phyloP scores from a whole-genome alignment of 148 eudicot species.

The Fallopia convolvulus region DNA sequence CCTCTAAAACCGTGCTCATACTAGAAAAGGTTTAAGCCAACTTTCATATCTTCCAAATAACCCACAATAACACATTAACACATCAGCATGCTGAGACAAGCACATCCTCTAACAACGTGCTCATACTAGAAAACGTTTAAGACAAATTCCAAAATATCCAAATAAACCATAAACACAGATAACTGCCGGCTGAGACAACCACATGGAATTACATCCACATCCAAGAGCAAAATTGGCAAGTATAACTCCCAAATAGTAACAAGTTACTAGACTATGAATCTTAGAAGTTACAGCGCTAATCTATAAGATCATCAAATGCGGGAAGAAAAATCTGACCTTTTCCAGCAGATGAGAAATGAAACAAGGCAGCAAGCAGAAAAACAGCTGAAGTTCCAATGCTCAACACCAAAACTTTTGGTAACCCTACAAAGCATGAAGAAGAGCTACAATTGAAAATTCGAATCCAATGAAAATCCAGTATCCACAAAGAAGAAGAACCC shows the following conservation, averaged over 20 bases:
- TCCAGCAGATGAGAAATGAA: slow-evolving; percentile 30
- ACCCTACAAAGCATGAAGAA: slow-evolving; percentile 30
- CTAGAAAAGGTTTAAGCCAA: background rate
- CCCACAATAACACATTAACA: background rate
- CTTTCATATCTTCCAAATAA: background rate
- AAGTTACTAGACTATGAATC: background rate
- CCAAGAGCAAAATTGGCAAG: background rate
- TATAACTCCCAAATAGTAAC: background rate
- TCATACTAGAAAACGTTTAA: too few relatives aligned
- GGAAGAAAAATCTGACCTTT: slow-evolving; percentile 35
- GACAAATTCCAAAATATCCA: too few relatives aligned
- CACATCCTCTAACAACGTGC: too few relatives aligned
- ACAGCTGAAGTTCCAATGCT: slow-evolving; percentile 60
- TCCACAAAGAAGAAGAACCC: background rate
- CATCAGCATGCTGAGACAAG: background rate
- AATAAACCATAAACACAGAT: too few relatives aligned
- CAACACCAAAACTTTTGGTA: slow-evolving; percentile 33
- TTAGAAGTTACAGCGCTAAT: background rate
- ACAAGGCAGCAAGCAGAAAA: slow-evolving; percentile 38
- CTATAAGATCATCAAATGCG: background rate
- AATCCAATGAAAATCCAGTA: background rate
- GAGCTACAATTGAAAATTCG: background rate
- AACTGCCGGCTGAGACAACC: background rate
- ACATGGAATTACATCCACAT: background rate
- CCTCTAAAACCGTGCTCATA: slow-evolving; percentile 5